A percentile compares a stretch with the other conserved stretches of the same genome.
Conservation (phyloP, 345 rosid species). For the Brassica rapa region DNA sequence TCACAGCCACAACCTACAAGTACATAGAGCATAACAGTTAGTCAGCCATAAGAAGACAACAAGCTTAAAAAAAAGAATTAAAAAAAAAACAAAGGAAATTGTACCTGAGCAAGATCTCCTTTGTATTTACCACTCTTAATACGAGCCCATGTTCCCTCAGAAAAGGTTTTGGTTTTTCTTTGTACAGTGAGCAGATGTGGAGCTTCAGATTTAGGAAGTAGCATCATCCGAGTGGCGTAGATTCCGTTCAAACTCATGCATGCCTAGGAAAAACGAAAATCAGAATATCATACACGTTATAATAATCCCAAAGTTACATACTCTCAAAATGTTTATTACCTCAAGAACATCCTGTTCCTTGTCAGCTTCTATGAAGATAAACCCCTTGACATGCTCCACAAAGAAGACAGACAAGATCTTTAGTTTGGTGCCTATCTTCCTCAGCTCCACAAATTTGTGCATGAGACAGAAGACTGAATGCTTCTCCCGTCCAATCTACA, state of each 20-base stretch:
- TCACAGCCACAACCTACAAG: constrained; percentile 76
- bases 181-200: constrained; percentile 61
- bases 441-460: constrained; percentile 89
- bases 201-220: constrained; percentile 67
- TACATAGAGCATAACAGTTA: constrained; percentile 33
- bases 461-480: constrained; percentile 82
- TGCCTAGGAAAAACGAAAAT: constrained; percentile 52
- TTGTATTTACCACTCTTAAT: constrained; percentile 89
- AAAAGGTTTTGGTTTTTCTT: constrained; percentile 49
- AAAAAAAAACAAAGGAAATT: not conserved
- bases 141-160: constrained; percentile 84
- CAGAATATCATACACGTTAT: constrained; percentile 11
- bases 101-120: constrained; percentile 92
- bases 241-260: constrained; percentile 69
- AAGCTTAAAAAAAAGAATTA: constrained; percentile 9
- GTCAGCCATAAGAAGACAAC: constrained; percentile 10
- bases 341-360: constrained; percentile 65
- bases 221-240: constrained; percentile 59
- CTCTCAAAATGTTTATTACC: constrained; percentile 49
- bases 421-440: constrained; percentile 58
- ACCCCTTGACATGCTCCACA: constrained; percentile 80
- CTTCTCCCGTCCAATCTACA: constrained; percentile 82
- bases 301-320: constrained; percentile 10
- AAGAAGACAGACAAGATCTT: constrained; percentile 72
- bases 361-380: constrained; percentile 76